Base-by-base conservation (phyloP, 1,139 yeast species). In the Kluyveromyces sp. region DNA sequence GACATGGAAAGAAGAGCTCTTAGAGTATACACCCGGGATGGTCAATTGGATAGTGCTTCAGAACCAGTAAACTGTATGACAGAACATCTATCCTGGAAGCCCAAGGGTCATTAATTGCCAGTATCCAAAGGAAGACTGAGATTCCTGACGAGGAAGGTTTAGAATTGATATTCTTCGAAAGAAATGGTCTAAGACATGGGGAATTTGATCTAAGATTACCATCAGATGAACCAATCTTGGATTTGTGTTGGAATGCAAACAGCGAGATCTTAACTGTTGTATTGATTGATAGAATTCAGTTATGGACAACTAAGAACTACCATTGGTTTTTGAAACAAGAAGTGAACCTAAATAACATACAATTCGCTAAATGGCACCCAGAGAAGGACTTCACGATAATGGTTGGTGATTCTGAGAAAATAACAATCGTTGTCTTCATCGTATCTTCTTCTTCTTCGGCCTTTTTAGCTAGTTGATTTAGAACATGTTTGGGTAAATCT, bases 281-380 rank as follows among this genome's bases (percentile, higher is more conserved):
- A 46, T 67, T 83, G 31, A 55, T 66, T 2, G 75, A 82, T 53
- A 69, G 78, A 34, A 73, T 92, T 25, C 95, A 86, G 61, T 68
- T 94, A 34, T 94, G 97, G 97, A 82, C 95, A 1, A 74, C 86
- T 2, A 90, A 87, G 60, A 94, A 94, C 64, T 94, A 90, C 64
- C 95, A 90, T 63, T 94, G 98, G 97, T 88, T 85, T 63, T 72
- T 90, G 55, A 92, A 94, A 61, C 95, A 85, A 64, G 95, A 84
- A 60, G 67, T 90, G 3, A 58, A 65, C 35, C 55, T 65, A 2
- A 57, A 63, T 2, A 54, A 62, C 27, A 72, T 85, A 26, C 53
- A 61, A 4, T 83, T 77, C 59, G 70, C 81, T 38, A 75, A 76
- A 60, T 92, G 95, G 81, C 97, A 92, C 59, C 92, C 95, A 1